Evolutionary conservation across 306 rosid species (phyloP), one percentile per base, ranked within the genome.

Genomic region (Lotus japonicus): DNA sequence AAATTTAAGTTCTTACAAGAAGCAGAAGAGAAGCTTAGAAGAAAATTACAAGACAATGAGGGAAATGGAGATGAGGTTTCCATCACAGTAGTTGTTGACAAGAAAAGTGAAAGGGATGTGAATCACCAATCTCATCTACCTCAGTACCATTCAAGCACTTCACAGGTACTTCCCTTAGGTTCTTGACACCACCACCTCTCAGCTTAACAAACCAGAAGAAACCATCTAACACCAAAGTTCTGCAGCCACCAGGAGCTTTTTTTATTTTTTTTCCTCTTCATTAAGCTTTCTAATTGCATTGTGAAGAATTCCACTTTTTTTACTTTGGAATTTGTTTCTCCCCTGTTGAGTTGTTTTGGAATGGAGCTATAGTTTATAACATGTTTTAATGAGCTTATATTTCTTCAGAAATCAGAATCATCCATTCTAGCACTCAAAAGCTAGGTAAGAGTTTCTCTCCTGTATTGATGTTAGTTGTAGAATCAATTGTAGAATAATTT

Each of bases 1-100:
- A 90, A 86, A 62, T 94, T 94, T 87, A 94, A 82, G 86, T 94
- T 94, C 85, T 81, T 94, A 69, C 96, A 86, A 60, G 90, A 86
- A 59, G 98, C 98, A 14, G 98, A 94, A 74, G 96, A 94, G 75
- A 94, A 94, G 71, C 90, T 89, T 5, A 79, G 76, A 72, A 81
- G 89, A 74, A 88, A 77, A 70, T 28, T 82, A 14, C 82, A 64
- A 76, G 79, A 75, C 9, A 77, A 68, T 39, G 77, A 77, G 52
- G 76, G 72, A 59, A 72, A 66, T 58, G 84, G 76, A 74, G 81
- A 80, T 49, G 89, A 85, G 21, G 86, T 82, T 65, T 81, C 70
- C 65, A 77, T 86, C 51, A 76, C 94, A 57, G 76, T 90, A 42
- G 74, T 74, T 50, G 88, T 90, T 72, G 97, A 88, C 70, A 85